Conservation (phyloP, 1,139 yeast genomes). For the Schizosaccharomyces versatilis region DNA sequence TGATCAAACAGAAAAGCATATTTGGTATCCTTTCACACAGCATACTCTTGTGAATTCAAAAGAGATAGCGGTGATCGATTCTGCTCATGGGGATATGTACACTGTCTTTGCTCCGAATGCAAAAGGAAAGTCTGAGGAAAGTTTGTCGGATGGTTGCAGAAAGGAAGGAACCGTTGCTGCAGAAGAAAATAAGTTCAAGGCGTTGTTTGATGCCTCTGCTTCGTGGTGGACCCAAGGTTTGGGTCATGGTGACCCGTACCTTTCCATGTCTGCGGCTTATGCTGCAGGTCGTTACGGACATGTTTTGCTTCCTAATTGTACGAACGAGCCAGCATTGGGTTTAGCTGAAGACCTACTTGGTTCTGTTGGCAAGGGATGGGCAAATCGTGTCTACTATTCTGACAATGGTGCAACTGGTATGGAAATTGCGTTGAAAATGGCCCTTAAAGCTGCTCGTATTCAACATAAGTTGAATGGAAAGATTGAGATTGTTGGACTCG, state of each 20-base stretch:
- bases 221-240: conserved; percentile 19
- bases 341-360: conserved; percentile 14
- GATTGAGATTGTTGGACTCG: conserved; percentile 15
- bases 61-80: conserved; percentile 15
- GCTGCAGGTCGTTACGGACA: conserved; percentile 18
- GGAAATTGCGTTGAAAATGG: conserved; percentile 18
- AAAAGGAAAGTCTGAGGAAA: not conserved
- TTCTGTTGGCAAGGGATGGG: conserved; percentile 13
- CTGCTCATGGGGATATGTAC: conserved; percentile 16
- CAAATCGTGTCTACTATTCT: conserved; percentile 16
- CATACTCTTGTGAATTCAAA: conserved; percentile 13
- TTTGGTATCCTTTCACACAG: conserved; percentile 19
- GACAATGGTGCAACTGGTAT: conserved; percentile 18
- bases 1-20: conserved; percentile 3
- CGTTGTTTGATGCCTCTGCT: conserved; percentile 17
- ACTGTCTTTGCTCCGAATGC: conserved; percentile 9
- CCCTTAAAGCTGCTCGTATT: conserved; percentile 15
- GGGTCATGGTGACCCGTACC: conserved; percentile 16
- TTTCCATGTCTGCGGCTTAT: conserved; percentile 16
- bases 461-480: conserved; percentile 12
- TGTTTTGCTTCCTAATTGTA: conserved; percentile 16
- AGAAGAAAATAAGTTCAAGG: conserved; percentile 6
- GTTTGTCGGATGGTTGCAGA: not conserved
- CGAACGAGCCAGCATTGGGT: conserved; percentile 16
- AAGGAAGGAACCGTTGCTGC: not conserved